A percentile compares a stretch with the other conserved stretches of the same genome.
Conservation (phyloP, 2,329 filamentous ascomycete species). For the Domatiomyces globalis region DNA sequence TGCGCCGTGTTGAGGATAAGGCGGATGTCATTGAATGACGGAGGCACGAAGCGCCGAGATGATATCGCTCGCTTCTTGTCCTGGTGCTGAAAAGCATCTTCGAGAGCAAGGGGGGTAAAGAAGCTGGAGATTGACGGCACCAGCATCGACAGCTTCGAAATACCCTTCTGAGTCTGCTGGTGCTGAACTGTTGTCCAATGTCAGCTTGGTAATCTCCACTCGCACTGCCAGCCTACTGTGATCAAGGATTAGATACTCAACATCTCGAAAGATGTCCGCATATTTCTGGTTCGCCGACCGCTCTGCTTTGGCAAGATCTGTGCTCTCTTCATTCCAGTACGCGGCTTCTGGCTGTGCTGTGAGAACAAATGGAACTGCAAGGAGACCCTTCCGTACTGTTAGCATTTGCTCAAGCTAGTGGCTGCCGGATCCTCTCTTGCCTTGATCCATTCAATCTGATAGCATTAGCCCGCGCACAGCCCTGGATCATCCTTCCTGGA, state of each 20-base stretch:
- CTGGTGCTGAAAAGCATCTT: constrained; percentile 83
- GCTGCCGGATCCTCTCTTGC: constrained; percentile 22
- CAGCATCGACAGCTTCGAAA: constrained; percentile 82
- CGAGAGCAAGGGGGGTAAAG: constrained; percentile 75
- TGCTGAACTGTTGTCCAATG: constrained; percentile 9
- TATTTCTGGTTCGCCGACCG: constrained; percentile 74
- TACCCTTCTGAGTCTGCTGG: constrained; percentile 23
- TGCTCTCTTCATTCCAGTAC: constrained; percentile 44
- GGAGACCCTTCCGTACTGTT: constrained; percentile 40
- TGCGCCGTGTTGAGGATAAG: constrained; percentile 91
- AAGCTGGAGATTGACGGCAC: constrained; percentile 87
- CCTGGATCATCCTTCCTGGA: not conserved
- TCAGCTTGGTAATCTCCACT: not conserved
- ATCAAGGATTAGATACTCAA: constrained; percentile 81
- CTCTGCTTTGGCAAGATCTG: constrained; percentile 53
- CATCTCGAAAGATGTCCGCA: constrained; percentile 86
- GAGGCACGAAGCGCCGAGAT: constrained; percentile 79
- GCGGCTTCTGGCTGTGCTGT: constrained; percentile 87
- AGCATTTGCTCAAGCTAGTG: not conserved
- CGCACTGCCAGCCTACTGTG: constrained; percentile 49
- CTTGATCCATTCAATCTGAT: constrained; percentile 81
- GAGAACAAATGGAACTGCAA: constrained; percentile 91
- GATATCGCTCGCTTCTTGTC: constrained; percentile 77
- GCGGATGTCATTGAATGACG: constrained; percentile 92
- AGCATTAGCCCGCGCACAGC: constrained; percentile 5